phyloP scores from a whole-genome alignment of 2,329 filamentous ascomycete species.

The Annulohypoxylon truncatum region DNA sequence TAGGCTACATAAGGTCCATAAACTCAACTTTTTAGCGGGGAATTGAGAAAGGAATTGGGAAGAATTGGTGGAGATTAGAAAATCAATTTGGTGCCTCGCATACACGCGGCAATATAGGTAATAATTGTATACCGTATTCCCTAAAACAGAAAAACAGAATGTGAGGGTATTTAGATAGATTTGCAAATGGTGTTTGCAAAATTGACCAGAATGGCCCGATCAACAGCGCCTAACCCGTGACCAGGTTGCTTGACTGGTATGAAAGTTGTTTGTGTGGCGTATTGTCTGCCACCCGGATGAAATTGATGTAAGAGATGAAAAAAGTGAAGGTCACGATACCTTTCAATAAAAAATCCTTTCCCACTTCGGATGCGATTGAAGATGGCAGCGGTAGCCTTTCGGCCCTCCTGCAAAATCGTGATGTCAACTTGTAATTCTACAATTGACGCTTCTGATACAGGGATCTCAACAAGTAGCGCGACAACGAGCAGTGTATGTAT shows the following conservation, averaged over 20 bases:
- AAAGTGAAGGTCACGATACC: conserved; percentile 30
- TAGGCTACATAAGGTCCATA: background rate
- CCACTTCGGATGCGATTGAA: conserved; percentile 8
- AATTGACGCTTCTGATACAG: conserved; percentile 20
- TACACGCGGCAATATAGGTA: conserved; percentile 21
- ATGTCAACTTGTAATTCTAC: conserved; percentile 19
- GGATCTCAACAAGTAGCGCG: conserved; percentile 26
- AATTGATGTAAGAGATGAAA: conserved; percentile 22
- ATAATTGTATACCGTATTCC: conserved; percentile 2
- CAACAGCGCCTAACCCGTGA: background rate
- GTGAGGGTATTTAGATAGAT: conserved; percentile 18
- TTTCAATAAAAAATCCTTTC: conserved; percentile 12
- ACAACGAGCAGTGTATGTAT: conserved; percentile 1
- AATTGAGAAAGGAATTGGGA: background rate
- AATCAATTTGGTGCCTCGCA: conserved; percentile 13
- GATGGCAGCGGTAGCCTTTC: background rate
- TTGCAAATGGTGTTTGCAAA: conserved; percentile 7
- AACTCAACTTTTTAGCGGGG: conserved; percentile 8
- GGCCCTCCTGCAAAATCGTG: conserved; percentile 2
- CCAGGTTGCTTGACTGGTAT: background rate
- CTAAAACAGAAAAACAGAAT: background rate
- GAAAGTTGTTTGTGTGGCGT: conserved; percentile 15
- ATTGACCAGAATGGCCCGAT: background rate
- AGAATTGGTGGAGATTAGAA: background rate
- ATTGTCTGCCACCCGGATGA: conserved; percentile 8